Base-by-base conservation (phyloP, 208 protist species). In the Trypanosomatidae sp. region DNA sequence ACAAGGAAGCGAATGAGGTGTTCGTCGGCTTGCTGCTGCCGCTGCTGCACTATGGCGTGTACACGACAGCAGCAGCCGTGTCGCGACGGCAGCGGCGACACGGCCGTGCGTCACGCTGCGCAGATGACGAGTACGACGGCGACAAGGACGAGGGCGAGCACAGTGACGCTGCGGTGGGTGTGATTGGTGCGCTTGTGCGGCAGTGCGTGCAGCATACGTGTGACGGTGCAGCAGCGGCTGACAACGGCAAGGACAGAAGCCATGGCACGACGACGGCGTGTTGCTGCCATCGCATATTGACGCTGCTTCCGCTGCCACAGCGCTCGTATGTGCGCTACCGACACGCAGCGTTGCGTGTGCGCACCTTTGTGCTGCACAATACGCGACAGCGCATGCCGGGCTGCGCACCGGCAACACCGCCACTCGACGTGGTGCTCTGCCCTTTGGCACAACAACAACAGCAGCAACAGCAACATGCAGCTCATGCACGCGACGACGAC, bases 1-100 rank as follows among this genome's bases (percentile, higher is more conserved):
- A 88, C 55, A 70, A 72, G 39, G 73, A 89, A 52, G 71, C 64
- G 2, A 92, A 92, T 43, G 79, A 88, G 61, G 61, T 86, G 4
- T 64, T 92, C 16, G 69, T 88, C 2, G 56, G 75, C 22, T 38
- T 84, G 32, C 48, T 92, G 37, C 60, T 89, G 38, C 79, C 84
- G 4, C 48, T 92, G 19, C 41, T 92, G 21, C 27, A 57, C 13
- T 88, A 85, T 47, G 79, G 83, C 19, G 21, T 46, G 24, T 19
- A 16, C n/a, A n/a, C n/a, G n/a, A n/a, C n/a, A n/a, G n/a, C n/a
- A n/a, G n/a, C n/a, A n/a, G n/a, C n/a, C n/a, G n/a, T n/a, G n/a
- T n/a, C n/a, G n/a, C n/a, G n/a, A n/a, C n/a, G n/a, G n/a, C n/a
- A n/a, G n/a, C n/a, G n/a, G n/a, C n/a, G n/a, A n/a, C n/a, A n/a